Evolutionary conservation across 1,139 yeast genomes (phyloP).

Genomic region (Lodderomyces elongisporus): DNA sequence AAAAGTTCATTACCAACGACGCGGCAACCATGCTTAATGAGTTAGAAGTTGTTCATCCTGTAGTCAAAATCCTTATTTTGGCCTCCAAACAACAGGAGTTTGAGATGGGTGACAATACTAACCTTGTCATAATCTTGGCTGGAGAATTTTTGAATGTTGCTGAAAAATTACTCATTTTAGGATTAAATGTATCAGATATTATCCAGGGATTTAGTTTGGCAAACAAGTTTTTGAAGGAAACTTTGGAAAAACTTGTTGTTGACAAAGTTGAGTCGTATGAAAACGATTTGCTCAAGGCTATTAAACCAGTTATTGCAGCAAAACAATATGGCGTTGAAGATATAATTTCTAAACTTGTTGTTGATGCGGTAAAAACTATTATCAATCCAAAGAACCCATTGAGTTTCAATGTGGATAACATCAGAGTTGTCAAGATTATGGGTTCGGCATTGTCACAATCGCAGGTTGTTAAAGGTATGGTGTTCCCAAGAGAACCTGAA

Average conservation of each 20-base stretch:
- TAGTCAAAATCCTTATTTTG: conserved; percentile 92
- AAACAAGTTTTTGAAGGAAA: conserved; percentile 62
- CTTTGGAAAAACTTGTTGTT: conserved; percentile 61
- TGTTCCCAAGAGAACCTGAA: conserved; percentile 95
- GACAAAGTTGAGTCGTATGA: conserved; percentile 57
- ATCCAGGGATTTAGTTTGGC: conserved; percentile 88
- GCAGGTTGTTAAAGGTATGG: conserved; percentile 92
- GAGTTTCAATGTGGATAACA: conserved; percentile 79
- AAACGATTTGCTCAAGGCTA: conserved; percentile 58
- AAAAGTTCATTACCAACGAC: conserved; percentile 86
- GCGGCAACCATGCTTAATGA: conserved; percentile 96
- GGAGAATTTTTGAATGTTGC: conserved; percentile 85
- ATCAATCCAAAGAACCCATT: conserved; percentile 61
- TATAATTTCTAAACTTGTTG: conserved; percentile 68
- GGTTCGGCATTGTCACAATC: conserved; percentile 76
- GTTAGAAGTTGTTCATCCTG: conserved; percentile 93
- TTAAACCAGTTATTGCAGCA: conserved; percentile 85
- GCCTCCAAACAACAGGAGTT: conserved; percentile 95
- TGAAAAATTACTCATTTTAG: conserved; percentile 77
- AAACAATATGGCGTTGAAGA: conserved; percentile 92
- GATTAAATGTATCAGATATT: conserved; percentile 85
- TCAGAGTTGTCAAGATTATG: conserved; percentile 95
- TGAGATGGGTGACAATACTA: conserved; percentile 58
- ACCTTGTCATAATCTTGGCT: conserved; percentile 58
- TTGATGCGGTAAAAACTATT: conserved; percentile 78